Conservation (phyloP, 202 grass and related monocot genomes). For the Dendrocalamus latiflorus region DNA sequence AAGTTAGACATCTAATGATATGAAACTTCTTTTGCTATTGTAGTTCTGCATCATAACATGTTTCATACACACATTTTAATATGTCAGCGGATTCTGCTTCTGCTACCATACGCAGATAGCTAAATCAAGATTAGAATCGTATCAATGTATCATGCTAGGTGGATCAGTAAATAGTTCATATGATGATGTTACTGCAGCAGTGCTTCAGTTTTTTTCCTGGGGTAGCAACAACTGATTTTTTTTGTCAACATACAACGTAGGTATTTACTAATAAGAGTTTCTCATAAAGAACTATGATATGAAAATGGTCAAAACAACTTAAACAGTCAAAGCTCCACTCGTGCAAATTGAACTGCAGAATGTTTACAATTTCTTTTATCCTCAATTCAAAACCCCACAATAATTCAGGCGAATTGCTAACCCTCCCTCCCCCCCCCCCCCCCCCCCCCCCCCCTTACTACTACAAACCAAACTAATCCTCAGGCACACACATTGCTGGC, state of each 20-base stretch:
- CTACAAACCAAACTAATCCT: not conserved
- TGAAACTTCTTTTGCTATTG: slow-evolving; percentile 14
- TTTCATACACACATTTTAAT: not conserved
- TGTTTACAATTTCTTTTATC: not conserved
- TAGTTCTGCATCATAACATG: not conserved
- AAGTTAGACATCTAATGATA: not conserved
- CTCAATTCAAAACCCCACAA: not conserved
- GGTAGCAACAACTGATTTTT: slow-evolving; percentile 3
- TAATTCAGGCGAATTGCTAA: not conserved
- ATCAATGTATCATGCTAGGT: not conserved
- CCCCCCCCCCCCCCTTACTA: not conserved
- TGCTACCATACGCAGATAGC: not conserved
- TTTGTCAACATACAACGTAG: not conserved
- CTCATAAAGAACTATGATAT: not conserved
- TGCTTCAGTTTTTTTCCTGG: not conserved
- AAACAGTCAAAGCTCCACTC: not conserved
- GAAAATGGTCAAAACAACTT: not conserved
- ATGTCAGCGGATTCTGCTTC: not conserved
- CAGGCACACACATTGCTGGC: not conserved
- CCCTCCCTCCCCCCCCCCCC: no score
- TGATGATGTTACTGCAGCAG: not conserved
- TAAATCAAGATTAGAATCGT: slow-evolving; percentile 1
- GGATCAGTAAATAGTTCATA: not conserved
- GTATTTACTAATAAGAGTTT: not conserved
- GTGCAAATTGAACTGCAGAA: not conserved